Evolutionary conservation across 2,329 filamentous ascomycete species (phyloP), one percentile per base, ranked within the genome.

Genomic region (Clonostachys byssicola): DNA sequence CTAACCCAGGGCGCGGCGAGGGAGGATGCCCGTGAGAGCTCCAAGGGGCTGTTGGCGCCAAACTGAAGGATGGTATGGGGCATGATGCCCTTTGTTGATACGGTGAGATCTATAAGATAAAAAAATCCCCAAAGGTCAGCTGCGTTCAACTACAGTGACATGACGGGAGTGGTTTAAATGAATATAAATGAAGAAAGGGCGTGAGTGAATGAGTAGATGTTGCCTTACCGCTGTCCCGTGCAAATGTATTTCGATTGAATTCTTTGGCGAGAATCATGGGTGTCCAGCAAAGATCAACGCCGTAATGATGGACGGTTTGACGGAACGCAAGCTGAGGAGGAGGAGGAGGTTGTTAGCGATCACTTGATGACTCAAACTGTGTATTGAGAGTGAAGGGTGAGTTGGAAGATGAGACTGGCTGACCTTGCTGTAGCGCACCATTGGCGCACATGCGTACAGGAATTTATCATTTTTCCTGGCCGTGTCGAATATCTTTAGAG

Each of bases 231-330:
- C 78, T 82, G 51, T 84, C 78, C 47, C 83, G 71, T 44, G 83
- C 83, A 53, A 78, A 66, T 17, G 65, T 60, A 56, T 71, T 85
- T 20, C 83, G 72, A 65, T 85, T 85, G 61, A 86, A 86, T 59
- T 86, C 83, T 57, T 85, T 86, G 45, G 83, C 81, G 4, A 86
- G 68, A 47, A 86, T 80, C 85, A 88, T 88, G 40, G 85, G 85
- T 3, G 84, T 87, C 78, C 85, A 88, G 53, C 78, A 82, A 7
- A 88, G 61, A 60, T 88, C 84, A 14, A 79, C 78, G 43, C 78
- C 80, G 60, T 85, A 88, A 43, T 78, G 70, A 51, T 81, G 74
- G 4, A 84, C 80, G 0, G 85, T 83, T 54, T 86, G 78, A 43
- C 85, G 78, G 59, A 89, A 88, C 42, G 85, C 84, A 40, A 88